Evolutionary conservation across 352 stramenopile species (phyloP).

Genomic region (Phytophthora chlamydospora): DNA sequence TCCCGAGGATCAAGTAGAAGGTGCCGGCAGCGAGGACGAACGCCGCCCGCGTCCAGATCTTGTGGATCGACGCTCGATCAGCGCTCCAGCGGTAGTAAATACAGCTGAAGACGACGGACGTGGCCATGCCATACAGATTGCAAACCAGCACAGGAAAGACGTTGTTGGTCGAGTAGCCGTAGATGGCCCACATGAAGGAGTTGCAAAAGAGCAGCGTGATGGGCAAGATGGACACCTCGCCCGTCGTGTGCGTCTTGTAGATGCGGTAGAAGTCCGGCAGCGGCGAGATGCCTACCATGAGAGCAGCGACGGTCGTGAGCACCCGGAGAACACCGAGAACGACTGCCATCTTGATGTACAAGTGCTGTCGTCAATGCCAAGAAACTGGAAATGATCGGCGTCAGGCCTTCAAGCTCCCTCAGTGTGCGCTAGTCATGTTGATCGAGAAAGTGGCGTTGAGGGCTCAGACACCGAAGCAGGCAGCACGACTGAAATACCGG

Average conservation of each 20-base stretch:
- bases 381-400: neutral
- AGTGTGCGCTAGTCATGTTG: conserved; percentile 6
- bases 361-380: neutral
- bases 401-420: too few relatives aligned
- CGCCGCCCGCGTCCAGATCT: conserved; percentile 26
- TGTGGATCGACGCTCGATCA: conserved; percentile 28
- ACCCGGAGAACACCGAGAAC: conserved; percentile 30
- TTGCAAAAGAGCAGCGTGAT: conserved; percentile 42
- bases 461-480: too few relatives aligned
- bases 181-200: conserved; percentile 49
- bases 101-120: conserved; percentile 31
- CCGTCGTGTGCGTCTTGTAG: conserved; percentile 35
- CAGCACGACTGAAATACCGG: too few relatives aligned
- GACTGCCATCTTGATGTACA: conserved; percentile 9
- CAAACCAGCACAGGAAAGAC: conserved; percentile 39
- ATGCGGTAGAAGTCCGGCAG: conserved; percentile 42
- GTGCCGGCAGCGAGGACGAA: conserved; percentile 17
- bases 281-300: conserved; percentile 40
- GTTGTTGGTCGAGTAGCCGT: conserved; percentile 42
- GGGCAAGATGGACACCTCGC: conserved; percentile 38
- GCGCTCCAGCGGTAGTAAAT: conserved; percentile 40
- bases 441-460: neutral
- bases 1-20: conserved; percentile 38
- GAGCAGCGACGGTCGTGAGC: conserved; percentile 34
- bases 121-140: conserved; percentile 34